These are phyloP conservation scores for Purshia tridentata DNA, from an alignment of 306 rosid genomes.

Conservation along the genomic window DNA sequence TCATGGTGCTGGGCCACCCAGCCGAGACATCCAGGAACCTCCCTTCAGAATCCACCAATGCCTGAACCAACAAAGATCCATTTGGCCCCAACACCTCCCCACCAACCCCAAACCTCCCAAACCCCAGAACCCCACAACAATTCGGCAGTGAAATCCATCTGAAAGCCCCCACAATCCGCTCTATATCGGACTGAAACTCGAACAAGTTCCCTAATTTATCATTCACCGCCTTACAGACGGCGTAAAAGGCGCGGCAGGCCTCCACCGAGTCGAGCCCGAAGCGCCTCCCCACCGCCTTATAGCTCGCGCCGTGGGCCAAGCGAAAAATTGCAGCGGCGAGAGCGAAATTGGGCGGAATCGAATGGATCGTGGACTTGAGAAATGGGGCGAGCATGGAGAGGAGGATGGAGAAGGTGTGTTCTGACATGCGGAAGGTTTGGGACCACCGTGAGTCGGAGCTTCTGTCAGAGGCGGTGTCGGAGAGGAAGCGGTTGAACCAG, in stretches of 20 bases:
- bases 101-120: conserved; percentile 43
- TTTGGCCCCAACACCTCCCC: conserved; percentile 41
- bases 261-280: conserved; percentile 51
- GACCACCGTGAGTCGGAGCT: conserved; percentile 48
- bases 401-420: conserved; percentile 57
- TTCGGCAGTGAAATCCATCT: conserved; percentile 72
- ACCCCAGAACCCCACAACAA: conserved; percentile 71
- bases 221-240: conserved; percentile 49
- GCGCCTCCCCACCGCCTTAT: conserved; percentile 51
- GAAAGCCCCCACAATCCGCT: conserved; percentile 48
- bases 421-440: conserved; percentile 60
- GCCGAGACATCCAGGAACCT: conserved; percentile 80
- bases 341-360: conserved; percentile 41
- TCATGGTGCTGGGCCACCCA: conserved; percentile 75
- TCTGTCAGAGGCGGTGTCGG: conserved; percentile 21
- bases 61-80: conserved; percentile 57
- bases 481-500: conserved; percentile 74
- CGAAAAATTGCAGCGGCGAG: conserved; percentile 72
- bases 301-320: conserved; percentile 68
- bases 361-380: conserved; percentile 33
- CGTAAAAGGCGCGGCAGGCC: conserved; percentile 59
- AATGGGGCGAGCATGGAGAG: conserved; percentile 43
- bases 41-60: conserved; percentile 73
- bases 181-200: conserved; percentile 50
- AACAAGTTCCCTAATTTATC: conserved; percentile 51